phyloP scores from a whole-genome alignment of 805 yeast species.

The Jamesozyma jinghongensis region DNA sequence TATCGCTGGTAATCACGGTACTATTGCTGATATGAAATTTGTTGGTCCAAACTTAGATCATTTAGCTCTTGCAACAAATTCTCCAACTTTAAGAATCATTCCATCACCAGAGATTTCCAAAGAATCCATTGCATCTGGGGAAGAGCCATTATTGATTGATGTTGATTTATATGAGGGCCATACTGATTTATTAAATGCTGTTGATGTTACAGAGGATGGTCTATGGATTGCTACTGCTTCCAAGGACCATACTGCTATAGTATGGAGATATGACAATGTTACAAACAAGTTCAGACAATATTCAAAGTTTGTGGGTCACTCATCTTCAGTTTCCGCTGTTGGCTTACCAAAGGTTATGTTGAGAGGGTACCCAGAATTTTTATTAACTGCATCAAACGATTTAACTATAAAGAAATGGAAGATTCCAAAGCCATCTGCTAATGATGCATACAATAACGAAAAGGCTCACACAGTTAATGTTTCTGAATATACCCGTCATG shows the following conservation, averaged over 20 bases:
- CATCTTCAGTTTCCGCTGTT: slow-evolving; percentile 76
- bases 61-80: slow-evolving; percentile 86
- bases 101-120: slow-evolving; percentile 27
- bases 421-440: slow-evolving; percentile 40
- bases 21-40: slow-evolving; percentile 79
- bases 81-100: slow-evolving; percentile 75
- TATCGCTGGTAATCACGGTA: slow-evolving; percentile 92
- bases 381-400: slow-evolving; percentile 79
- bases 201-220: slow-evolving; percentile 76
- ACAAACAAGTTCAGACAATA: slow-evolving; percentile 35
- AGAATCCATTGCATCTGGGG: background rate
- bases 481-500: slow-evolving; percentile 85
- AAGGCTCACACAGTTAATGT: slow-evolving; percentile 36
- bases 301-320: slow-evolving; percentile 76
- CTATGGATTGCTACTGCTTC: slow-evolving; percentile 86
- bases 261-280: slow-evolving; percentile 62
- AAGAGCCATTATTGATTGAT: slow-evolving; percentile 36
- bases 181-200: slow-evolving; percentile 68
- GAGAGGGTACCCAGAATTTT: slow-evolving; percentile 47
- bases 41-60: slow-evolving; percentile 51
- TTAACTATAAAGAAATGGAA: slow-evolving; percentile 81
- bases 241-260: slow-evolving; percentile 74
- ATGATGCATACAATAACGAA: slow-evolving; percentile 6
- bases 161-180: slow-evolving; percentile 71
- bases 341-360: slow-evolving; percentile 52